Conservation (phyloP, 1,284 basidiomycete genomes). For the Microbotryum intermedium region DNA sequence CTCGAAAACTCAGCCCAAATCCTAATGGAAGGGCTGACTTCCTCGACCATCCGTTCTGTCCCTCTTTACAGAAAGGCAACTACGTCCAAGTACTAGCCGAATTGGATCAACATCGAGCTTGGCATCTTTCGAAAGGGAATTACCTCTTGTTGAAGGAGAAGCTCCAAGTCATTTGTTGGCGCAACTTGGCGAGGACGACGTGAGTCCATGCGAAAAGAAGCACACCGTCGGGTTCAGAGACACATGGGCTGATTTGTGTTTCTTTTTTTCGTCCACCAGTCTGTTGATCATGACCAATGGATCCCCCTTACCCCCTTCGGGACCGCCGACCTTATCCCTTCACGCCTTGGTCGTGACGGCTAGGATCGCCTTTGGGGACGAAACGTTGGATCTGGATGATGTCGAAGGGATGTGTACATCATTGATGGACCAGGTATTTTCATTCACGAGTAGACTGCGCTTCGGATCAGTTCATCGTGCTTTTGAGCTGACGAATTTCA, state of each 20-base stretch:
- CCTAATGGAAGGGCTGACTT: not conserved
- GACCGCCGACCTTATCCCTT: conserved; percentile 38
- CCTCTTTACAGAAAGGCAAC: conserved; percentile 34
- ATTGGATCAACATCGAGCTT: conserved; percentile 36
- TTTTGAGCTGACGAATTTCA: not conserved
- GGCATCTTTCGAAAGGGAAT: conserved; percentile 37
- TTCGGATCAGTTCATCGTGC: not conserved
- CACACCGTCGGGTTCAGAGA: too few species aligned
- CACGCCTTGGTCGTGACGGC: conserved; percentile 34
- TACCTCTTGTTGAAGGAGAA: conserved; percentile 41
- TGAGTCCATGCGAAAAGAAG: conserved; percentile 27
- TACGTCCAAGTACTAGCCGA: conserved; percentile 31
- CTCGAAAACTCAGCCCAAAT: not conserved
- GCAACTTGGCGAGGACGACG: conserved; percentile 39
- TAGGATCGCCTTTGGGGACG: conserved; percentile 36
- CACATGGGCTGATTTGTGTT: too few species aligned
- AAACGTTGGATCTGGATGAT: conserved; percentile 37
- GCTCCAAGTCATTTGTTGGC: conserved; percentile 40
- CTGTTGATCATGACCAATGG: conserved; percentile 21
- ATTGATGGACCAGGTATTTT: conserved; percentile 40
- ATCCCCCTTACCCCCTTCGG: conserved; percentile 23
- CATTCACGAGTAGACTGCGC: too few species aligned
- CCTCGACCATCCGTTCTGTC: not conserved
- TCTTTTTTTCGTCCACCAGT: too few species aligned
- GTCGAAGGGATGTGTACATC: conserved; percentile 40